Conservation (phyloP, 139 green algal species). For the Picochlorum sp. region DNA sequence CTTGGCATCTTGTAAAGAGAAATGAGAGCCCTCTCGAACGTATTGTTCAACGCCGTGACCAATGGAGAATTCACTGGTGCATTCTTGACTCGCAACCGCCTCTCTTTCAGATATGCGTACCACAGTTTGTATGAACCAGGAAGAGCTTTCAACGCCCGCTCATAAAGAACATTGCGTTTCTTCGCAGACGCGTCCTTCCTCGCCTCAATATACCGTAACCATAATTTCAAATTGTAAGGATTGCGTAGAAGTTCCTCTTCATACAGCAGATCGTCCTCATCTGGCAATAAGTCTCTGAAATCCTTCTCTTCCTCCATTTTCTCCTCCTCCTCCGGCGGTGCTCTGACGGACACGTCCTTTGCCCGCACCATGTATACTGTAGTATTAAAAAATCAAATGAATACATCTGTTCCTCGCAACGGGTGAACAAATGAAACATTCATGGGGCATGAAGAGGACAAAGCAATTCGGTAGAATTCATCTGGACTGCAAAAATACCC, state of each 20-base stretch:
- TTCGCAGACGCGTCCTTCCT: conserved; percentile 48
- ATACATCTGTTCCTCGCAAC: too few species aligned
- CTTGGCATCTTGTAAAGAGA: conserved; percentile 97
- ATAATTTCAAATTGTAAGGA: conserved; percentile 85
- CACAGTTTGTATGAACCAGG: conserved; percentile 94
- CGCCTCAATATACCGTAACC: conserved; percentile 82
- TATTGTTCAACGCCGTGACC: conserved; percentile 72
- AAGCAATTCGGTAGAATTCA: too few species aligned
- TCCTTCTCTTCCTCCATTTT: conserved; percentile 9
- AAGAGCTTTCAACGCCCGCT: conserved; percentile 78
- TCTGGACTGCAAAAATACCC: too few species aligned
- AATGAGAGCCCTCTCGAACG: conserved; percentile 89
- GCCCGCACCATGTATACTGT: too few species aligned
- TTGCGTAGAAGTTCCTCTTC: conserved; percentile 95
- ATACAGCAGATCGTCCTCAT: conserved; percentile 87
- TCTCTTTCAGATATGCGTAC: conserved; percentile 80
- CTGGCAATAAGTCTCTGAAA: conserved; percentile 68
- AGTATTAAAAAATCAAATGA: too few species aligned
- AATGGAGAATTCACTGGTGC: conserved; percentile 39
- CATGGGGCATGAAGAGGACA: too few species aligned
- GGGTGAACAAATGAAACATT: too few species aligned
- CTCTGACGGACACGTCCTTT: neutral
- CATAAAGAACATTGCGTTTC: conserved; percentile 79
- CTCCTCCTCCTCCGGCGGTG: neutral
- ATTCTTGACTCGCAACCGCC: conserved; percentile 55